Percentiles rank a stretch among this genome's conserved stretches.
phyloP scores from a whole-genome alignment of 495 filamentous ascomycete genomes.

The Chaetomium fimeti region DNA sequence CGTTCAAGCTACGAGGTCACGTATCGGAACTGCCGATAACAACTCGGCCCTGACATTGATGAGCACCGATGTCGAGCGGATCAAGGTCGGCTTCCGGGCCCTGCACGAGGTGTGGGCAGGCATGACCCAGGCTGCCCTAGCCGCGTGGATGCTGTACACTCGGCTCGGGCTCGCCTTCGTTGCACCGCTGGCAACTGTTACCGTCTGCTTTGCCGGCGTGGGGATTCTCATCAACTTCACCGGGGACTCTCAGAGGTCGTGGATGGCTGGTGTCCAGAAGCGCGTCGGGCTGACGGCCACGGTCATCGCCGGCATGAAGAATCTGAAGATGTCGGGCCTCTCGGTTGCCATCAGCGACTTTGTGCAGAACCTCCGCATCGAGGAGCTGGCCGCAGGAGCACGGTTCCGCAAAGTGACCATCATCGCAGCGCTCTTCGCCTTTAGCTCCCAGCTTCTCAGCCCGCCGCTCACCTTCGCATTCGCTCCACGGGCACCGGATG shows the following conservation, averaged over 20 bases:
- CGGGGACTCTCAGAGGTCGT: constrained; percentile 40
- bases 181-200: constrained; percentile 51
- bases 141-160: constrained; percentile 55
- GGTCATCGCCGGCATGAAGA: constrained; percentile 48
- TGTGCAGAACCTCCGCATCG: constrained; percentile 42
- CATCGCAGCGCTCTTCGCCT: constrained; percentile 41
- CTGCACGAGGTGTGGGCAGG: constrained; percentile 51
- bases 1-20: constrained; percentile 44
- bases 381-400: constrained; percentile 42
- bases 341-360: constrained; percentile 33
- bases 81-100: constrained; percentile 26
- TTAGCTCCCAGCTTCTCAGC: constrained; percentile 49
- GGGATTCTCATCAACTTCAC: constrained; percentile 29
- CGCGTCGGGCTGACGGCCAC: constrained; percentile 44
- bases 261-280: constrained; percentile 42
- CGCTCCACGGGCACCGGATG: constrained; percentile 45
- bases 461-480: constrained; percentile 45
- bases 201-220: constrained; percentile 24
- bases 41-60: constrained; percentile 61
- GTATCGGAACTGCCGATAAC: constrained; percentile 47
- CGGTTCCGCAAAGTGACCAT: constrained; percentile 33
- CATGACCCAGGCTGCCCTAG: constrained; percentile 52
- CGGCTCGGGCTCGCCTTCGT: constrained; percentile 60
- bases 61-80: constrained; percentile 49
- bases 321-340: constrained; percentile 49